Base-by-base conservation (phyloP, 768 basidiomycete genomes). In the Boletus rubroflammeus region DNA sequence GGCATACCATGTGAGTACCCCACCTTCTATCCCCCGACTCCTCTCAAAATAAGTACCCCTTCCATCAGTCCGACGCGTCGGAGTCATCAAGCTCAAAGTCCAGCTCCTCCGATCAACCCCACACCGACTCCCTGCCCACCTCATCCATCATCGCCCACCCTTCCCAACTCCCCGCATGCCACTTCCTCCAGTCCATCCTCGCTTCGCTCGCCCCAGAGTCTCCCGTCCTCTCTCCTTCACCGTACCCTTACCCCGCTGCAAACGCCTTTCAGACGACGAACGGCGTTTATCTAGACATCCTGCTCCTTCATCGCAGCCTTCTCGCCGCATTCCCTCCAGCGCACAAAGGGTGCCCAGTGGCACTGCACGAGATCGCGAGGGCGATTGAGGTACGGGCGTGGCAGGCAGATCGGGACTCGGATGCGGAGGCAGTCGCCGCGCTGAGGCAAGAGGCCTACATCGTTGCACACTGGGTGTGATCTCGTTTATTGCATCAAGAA, bases 231-330 rank as follows among this genome's bases (percentile, higher is more conserved):
- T 72, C 57, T 46, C 69, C 69, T 0, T 65, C 28, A 6, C 69
- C 69, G 1, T 71, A 70, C 46, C 69, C 69, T 0, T 71, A 71
- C 19, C 69, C 69, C 59, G 52, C 46, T 11, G 52, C 66, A 52
- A 67, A 58, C 45, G 61, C 54, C 8, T 71, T 75, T 54, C 69
- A 70, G 61, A 88, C 85, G 51, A 86, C 85, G 44, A 78, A 80
- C 72, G 88, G 87, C 62, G 86, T 81, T 54, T 91, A 89, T 64
- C 80, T 91, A 70, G 88, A 91, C 64, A 77, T 80, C 48, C 84
- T 91, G 62, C 87, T 89, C 71, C 82, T 83, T 0, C 88, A 91
- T 72, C 86, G 88, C 65, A 82, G 85, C 66, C 80, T 86, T 35
- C 75, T 85, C 56, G 74, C 71, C 57, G 79, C 84, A 10, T 84